phyloP scores from a whole-genome alignment of 306 rosid species.

The Inga leiocalycina region DNA sequence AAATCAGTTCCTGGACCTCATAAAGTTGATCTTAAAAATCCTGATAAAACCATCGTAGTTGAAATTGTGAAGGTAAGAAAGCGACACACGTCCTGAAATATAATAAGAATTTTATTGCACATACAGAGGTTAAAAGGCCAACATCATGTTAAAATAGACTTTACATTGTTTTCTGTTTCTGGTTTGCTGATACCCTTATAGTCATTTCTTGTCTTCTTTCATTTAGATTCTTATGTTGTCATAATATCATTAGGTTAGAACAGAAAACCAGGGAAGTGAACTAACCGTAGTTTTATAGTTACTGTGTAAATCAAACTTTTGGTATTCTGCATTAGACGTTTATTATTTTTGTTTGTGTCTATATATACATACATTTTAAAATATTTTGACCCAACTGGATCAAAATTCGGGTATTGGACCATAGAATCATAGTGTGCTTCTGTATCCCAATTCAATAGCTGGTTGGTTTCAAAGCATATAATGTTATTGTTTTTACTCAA shows the following conservation, averaged over 20 bases:
- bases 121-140: slow-evolving; percentile 49
- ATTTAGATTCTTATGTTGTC: not conserved
- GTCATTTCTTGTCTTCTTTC: not conserved
- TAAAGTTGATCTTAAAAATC: slow-evolving; percentile 89
- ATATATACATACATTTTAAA: too few species aligned
- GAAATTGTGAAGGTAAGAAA: slow-evolving; percentile 85
- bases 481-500: not conserved
- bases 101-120: not conserved
- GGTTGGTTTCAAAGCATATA: not conserved
- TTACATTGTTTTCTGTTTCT: not conserved
- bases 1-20: slow-evolving; percentile 88
- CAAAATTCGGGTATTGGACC: not conserved
- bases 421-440: not conserved
- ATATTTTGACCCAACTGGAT: not conserved
- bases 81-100: slow-evolving; percentile 4
- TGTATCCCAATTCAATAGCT: not conserved
- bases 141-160: slow-evolving; percentile 17
- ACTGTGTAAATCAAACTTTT: not conserved
- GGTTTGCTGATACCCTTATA: not conserved
- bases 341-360: not conserved
- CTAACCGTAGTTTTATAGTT: not conserved
- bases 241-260: not conserved
- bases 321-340: not conserved
- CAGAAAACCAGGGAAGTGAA: not conserved
- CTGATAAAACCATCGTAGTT: slow-evolving; percentile 87